Percentiles rank a stretch among this genome's conserved stretches.
These are phyloP conservation scores for Dichomitus squalens DNA, from an alignment of 1,284 basidiomycete species.

Conservation along the genomic window DNA sequence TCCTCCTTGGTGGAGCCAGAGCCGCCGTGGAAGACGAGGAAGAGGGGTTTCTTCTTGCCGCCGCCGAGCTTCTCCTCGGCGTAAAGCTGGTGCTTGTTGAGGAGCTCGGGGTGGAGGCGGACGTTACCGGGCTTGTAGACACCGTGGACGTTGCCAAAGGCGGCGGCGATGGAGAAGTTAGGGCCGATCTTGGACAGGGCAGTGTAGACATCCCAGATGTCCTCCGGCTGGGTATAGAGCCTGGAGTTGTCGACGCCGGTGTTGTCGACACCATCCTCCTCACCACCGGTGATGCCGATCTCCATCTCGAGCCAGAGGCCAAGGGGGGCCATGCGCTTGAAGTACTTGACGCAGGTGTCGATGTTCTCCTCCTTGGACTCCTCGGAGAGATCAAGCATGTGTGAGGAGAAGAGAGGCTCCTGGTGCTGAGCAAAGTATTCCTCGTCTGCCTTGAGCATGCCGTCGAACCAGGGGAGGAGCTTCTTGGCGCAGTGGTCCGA, in stretches of 20 bases:
- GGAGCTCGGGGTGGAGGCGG: constrained; percentile 88
- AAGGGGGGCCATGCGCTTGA: constrained; percentile 92
- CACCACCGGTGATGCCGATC: constrained; percentile 99
- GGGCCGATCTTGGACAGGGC: constrained; percentile 86
- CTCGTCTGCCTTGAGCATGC: constrained; percentile 97
- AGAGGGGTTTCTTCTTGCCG: constrained; percentile 81
- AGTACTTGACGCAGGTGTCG: constrained; percentile 91
- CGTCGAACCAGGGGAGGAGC: constrained; percentile 99
- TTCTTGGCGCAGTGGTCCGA: constrained; percentile 99
- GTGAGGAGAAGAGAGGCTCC: constrained; percentile 95
- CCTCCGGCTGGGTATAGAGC: constrained; percentile 98
- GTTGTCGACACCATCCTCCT: constrained; percentile 99
- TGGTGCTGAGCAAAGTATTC: constrained; percentile 90
- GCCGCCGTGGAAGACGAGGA: constrained; percentile 99
- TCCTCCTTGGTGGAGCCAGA: constrained; percentile 98
- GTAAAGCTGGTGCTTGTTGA: constrained; percentile 90
- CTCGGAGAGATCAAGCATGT: constrained; percentile 99
- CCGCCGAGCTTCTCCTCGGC: constrained; percentile 74
- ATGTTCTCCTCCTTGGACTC: constrained; percentile 99
- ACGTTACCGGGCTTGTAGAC: constrained; percentile 97
- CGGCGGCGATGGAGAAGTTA: constrained; percentile 96
- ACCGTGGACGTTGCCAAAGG: constrained; percentile 97
- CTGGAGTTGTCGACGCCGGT: constrained; percentile 91
- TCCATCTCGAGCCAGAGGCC: constrained; percentile 99
- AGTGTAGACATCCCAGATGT: constrained; percentile 91